Conservation (phyloP, 78 protist genomes). For the Parvularia atlantis region DNA sequence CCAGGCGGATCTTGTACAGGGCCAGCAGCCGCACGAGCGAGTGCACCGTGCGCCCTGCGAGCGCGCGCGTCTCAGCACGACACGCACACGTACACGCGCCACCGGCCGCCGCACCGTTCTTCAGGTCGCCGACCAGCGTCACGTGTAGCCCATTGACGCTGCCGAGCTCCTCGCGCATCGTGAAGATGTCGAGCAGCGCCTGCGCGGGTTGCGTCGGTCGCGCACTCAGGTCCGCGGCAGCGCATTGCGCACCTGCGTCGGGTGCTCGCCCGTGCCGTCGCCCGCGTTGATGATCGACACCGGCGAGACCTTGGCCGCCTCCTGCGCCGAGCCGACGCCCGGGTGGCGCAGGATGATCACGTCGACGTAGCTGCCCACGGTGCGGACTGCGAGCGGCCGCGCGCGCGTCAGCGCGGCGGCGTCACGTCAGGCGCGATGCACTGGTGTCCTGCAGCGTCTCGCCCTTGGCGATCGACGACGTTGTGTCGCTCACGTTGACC, state of each 20-base stretch:
- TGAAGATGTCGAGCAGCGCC: conserved; percentile 81
- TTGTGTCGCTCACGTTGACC: conserved; percentile 21
- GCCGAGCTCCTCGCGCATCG: conserved; percentile 86
- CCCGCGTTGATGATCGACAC: conserved; percentile 88
- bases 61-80: too few species aligned
- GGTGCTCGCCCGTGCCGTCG: conserved; percentile 93
- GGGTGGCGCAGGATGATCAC: conserved; percentile 85
- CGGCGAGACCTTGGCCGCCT: conserved; percentile 41
- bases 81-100: neutral
- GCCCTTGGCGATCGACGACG: conserved; percentile 69
- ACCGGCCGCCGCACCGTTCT: conserved; percentile 64
- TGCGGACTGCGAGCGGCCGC: conserved; percentile 26
- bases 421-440: neutral
- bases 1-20: conserved; percentile 43
- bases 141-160: conserved; percentile 72
- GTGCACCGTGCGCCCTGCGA: conserved; percentile 63
- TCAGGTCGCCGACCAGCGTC: conserved; percentile 81
- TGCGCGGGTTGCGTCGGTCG: conserved; percentile 56
- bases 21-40: conserved; percentile 53
- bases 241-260: conserved; percentile 35
- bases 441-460: conserved; percentile 73
- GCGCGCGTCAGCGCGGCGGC: neutral
- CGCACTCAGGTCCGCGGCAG: neutral
- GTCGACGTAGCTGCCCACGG: conserved; percentile 74
- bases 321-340: conserved; percentile 40